Evolutionary conservation across 2,329 filamentous ascomycete genomes (phyloP).

Genomic region (Fusarium vanettenii): DNA sequence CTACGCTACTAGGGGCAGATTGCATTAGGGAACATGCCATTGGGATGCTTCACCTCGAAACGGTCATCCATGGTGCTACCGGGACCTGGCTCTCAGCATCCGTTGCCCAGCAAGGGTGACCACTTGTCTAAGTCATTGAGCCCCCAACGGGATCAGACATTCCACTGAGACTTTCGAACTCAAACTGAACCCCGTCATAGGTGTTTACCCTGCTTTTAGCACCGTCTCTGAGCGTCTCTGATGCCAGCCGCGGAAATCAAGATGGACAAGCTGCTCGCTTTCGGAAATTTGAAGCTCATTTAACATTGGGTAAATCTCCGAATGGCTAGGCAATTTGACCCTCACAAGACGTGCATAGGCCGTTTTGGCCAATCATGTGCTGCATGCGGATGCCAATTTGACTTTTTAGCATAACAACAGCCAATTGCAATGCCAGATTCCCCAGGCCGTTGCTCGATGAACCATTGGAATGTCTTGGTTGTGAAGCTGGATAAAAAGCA

Average conservation of each 20-base stretch:
- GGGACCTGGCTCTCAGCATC: neutral
- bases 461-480: neutral
- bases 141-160: constrained; percentile 4
- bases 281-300: constrained; percentile 42
- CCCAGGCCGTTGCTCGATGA: neutral
- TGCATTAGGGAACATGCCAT: neutral
- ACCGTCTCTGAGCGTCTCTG: neutral
- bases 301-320: constrained; percentile 35
- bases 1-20: neutral
- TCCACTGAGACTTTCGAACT: constrained; percentile 10
- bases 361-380: constrained; percentile 30
- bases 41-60: neutral
- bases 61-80: neutral
- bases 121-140: constrained; percentile 10
- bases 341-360: constrained; percentile 30
- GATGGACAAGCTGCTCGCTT: constrained; percentile 17
- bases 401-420: constrained; percentile 2
- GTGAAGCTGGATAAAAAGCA: neutral
- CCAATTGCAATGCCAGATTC: constrained; percentile 24
- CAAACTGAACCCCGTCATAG: constrained; percentile 17
- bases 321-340: constrained; percentile 24
- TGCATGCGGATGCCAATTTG: constrained; percentile 16
- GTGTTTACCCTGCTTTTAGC: constrained; percentile 24
- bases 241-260: neutral
- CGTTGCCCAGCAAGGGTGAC: constrained; percentile 23